A percentile compares a stretch with the other conserved stretches of the same genome.
Evolutionary conservation across 345 rosid species (phyloP).

Genomic region (Salix suchowensis): DNA sequence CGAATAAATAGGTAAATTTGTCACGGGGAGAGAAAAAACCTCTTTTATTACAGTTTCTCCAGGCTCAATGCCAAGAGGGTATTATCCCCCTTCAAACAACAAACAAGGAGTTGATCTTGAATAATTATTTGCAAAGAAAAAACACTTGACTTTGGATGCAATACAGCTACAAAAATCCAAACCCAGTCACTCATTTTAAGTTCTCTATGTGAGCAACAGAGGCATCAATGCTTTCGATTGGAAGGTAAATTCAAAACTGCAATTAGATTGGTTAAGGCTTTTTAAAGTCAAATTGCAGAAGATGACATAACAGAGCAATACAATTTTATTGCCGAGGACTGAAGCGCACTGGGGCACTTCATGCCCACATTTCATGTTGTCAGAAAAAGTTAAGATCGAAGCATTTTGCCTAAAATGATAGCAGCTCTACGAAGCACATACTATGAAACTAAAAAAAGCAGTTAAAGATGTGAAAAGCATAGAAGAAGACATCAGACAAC

Average conservation of each 20-base stretch:
- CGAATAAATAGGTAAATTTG: background rate
- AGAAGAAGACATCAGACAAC: background rate
- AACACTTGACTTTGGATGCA: background rate
- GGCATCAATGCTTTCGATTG: background rate
- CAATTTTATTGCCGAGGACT: background rate
- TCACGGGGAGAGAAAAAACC: background rate
- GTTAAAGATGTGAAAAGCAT: background rate
- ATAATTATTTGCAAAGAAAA: background rate
- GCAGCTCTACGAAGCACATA: background rate
- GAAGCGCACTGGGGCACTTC: background rate
- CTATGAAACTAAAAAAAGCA: background rate
- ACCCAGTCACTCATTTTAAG: background rate
- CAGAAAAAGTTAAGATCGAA: background rate
- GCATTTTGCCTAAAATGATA: background rate
- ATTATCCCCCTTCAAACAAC: background rate
- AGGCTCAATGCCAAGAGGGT: background rate
- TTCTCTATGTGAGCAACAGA: background rate
- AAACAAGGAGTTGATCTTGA: background rate
- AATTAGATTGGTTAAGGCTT: background rate
- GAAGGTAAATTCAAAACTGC: background rate
- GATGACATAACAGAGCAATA: background rate
- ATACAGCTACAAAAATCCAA: background rate
- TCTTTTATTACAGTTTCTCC: background rate
- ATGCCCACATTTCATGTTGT: background rate
- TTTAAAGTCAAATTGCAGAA: background rate